Evolutionary conservation across 352 stramenopile genomes (phyloP), one percentile per base, ranked within the genome.

Genomic region (Globisporangium canariense): DNA sequence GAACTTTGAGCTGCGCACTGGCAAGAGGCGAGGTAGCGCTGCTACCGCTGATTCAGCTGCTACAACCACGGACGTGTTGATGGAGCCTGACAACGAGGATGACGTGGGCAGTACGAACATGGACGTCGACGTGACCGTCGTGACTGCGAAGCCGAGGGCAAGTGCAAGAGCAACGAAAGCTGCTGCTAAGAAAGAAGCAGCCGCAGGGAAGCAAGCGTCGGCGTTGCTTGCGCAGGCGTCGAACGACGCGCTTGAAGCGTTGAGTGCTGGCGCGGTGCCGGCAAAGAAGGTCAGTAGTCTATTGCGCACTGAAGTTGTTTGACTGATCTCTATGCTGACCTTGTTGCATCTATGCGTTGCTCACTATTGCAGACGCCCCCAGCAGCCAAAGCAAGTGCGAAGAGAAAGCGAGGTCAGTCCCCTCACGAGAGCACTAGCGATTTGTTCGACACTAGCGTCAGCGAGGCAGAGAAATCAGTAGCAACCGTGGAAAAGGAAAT

Each of bases 1-100:
- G n/a, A 64, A 74, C 28, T 66, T 76, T 22, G 71, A 75, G 55
- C 71, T 77, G 22, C 71, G 73, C 58, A 69, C 69, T 59, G 68
- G 64, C 13, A 77, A 74, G 58, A 76, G 71, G 25, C 11, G 58
- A 53, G 50, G 41, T 8, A 69, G 65, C 28, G 46, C 50, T 5
- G 56, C 25, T 53, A 54, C 46, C 5, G 68, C 52, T 57, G 50
- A 22, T 40, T 30, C 40, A 25, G 16, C 14, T 18, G 60, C 49
- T 36, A 20, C 54, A 20, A 56, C 51, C 20, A n/a, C 60, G 2
- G 43, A 43, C 30, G 51, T 58, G 43, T 46, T 54, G 16, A 69
- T 71, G 20, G 47, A 62, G 20, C 47, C 64, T 18, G 66, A 73
- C 11, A 47, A 60, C 25, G 67, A 73, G 45, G 71, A 76, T 11